A percentile compares a stretch with the other conserved stretches of the same genome.
These are phyloP conservation scores for Heterobasidion occidentale DNA, from an alignment of 1,284 basidiomycete species.

Conservation along the genomic window DNA sequence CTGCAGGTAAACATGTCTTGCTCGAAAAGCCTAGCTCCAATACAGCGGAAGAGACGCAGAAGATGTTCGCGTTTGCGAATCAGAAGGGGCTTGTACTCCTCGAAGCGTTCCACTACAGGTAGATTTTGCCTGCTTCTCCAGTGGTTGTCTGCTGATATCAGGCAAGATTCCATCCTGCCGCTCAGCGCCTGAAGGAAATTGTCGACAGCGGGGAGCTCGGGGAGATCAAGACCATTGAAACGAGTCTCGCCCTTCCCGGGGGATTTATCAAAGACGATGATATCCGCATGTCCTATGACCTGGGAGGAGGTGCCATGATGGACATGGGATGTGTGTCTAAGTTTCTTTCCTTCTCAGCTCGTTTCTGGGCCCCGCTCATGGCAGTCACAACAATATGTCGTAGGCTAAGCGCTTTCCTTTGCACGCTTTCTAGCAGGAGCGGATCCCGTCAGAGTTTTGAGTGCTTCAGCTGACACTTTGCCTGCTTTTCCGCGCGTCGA, in stretches of 20 bases:
- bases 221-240: slow-evolving; percentile 22
- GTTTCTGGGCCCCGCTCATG: background rate
- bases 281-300: slow-evolving; percentile 47
- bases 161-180: slow-evolving; percentile 34
- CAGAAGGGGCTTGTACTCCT: slow-evolving; percentile 25
- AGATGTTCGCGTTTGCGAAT: slow-evolving; percentile 25
- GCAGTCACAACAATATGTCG: background rate
- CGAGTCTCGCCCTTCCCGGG: slow-evolving; percentile 17
- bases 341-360: background rate
- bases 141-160: background rate
- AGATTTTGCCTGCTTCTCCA: background rate
- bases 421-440: slow-evolving; percentile 32
- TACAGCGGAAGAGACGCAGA: slow-evolving; percentile 49
- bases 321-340: slow-evolving; percentile 50
- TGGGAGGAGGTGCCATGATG: slow-evolving; percentile 66
- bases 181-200: slow-evolving; percentile 29
- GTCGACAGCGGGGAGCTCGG: slow-evolving; percentile 30
- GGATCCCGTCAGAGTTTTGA: slow-evolving; percentile 27
- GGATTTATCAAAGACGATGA: slow-evolving; percentile 35
- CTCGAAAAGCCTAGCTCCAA: slow-evolving; percentile 62
- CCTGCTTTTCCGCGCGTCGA: slow-evolving; percentile 25
- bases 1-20: slow-evolving; percentile 65
- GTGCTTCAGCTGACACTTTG: slow-evolving; percentile 21
- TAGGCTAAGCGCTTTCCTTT: slow-evolving; percentile 40
- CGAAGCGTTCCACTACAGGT: slow-evolving; percentile 30